Conservation (phyloP, 371 early-diverging fungal genomes). For the Mucor plumbeus region DNA sequence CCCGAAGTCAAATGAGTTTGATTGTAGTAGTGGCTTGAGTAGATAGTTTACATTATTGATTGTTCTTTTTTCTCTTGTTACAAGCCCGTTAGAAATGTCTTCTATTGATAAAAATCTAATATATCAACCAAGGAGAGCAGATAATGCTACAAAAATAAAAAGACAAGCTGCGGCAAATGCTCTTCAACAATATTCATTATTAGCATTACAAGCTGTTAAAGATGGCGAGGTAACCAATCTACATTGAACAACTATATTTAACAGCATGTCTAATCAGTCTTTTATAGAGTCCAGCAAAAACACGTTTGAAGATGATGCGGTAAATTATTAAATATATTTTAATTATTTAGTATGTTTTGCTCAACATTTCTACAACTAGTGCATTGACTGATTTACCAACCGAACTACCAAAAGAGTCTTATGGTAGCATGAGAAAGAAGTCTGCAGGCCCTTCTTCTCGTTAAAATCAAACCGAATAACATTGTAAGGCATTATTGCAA, state of each 20-base stretch:
- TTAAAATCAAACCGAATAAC: neutral
- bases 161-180: conserved; percentile 34
- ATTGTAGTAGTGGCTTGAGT: neutral
- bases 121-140: conserved; percentile 24
- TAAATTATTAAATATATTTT: neutral
- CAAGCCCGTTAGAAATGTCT: neutral
- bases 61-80: neutral
- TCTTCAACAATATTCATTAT: conserved; percentile 34
- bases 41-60: neutral
- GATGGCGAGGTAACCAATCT: conserved; percentile 23
- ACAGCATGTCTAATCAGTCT: neutral
- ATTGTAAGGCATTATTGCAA: too few species aligned
- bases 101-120: conserved; percentile 9
- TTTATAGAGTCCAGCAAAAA: conserved; percentile 34
- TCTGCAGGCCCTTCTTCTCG: conserved; percentile 12
- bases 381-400: conserved; percentile 24
- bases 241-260: too few species aligned
- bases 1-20: neutral
- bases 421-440: conserved; percentile 6
- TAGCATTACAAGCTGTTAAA: conserved; percentile 27
- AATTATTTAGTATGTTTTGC: neutral
- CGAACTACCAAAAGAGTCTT: conserved; percentile 26
- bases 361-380: conserved; percentile 1
- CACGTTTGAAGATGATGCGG: conserved; percentile 36
- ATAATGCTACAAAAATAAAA: conserved; percentile 26